Evolutionary conservation across 1,139 yeast genomes (phyloP).

Genomic region (Yamadazyma kanchanaburiensis): DNA sequence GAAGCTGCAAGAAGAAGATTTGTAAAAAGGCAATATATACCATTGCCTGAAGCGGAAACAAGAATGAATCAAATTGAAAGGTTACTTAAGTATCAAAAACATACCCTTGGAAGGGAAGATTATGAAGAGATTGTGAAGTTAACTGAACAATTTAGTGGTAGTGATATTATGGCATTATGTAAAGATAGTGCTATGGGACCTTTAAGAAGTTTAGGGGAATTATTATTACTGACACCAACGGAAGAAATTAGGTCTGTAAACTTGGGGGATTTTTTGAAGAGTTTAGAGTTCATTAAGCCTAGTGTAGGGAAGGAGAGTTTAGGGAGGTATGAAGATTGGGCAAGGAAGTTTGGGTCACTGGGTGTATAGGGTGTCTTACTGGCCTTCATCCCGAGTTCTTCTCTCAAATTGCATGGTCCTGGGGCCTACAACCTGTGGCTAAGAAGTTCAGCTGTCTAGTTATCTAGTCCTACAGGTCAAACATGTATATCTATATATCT

Average conservation of each 20-base stretch:
- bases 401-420: too few species aligned
- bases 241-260: slow-evolving; percentile 82
- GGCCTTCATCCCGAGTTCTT: too few species aligned
- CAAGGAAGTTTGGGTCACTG: slow-evolving; percentile 81
- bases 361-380: slow-evolving; percentile 71
- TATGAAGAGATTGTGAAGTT: slow-evolving; percentile 54
- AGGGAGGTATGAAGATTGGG: slow-evolving; percentile 82
- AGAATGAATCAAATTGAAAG: slow-evolving; percentile 69
- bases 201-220: slow-evolving; percentile 83
- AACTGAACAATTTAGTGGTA: slow-evolving; percentile 86
- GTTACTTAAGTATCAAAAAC: slow-evolving; percentile 72
- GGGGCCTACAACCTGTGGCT: too few species aligned
- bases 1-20: slow-evolving; percentile 97
- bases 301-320: slow-evolving; percentile 88
- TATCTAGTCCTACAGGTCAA: too few species aligned
- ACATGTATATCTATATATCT: background rate
- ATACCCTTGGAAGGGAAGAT: slow-evolving; percentile 64
- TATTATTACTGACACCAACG: slow-evolving; percentile 76
- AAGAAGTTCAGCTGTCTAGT: too few species aligned
- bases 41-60: slow-evolving; percentile 87
- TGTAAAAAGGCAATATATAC: slow-evolving; percentile 90
- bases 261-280: slow-evolving; percentile 69
- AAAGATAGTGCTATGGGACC: slow-evolving; percentile 99
- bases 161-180: slow-evolving; percentile 92
- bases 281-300: slow-evolving; percentile 83